These are phyloP conservation scores for Neofusicoccum umdonicola DNA, from an alignment of 2,329 filamentous ascomycete species.

Conservation along the genomic window DNA sequence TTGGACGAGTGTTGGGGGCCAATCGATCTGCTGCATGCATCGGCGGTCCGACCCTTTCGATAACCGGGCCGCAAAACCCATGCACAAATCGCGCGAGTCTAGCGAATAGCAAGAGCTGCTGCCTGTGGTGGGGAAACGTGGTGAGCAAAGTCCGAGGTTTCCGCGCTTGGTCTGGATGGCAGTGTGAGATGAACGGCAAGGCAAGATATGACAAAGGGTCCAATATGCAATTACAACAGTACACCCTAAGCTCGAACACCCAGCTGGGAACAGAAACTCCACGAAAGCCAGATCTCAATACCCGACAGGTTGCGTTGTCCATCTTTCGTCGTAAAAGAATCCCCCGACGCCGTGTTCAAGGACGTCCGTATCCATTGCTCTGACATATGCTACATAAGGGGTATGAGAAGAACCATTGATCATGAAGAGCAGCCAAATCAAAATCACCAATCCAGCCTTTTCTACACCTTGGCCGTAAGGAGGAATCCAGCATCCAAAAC, in stretches of 20 bases:
- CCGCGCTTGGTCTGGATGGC: too few species aligned
- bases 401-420: conserved; percentile 11
- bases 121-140: too few species aligned
- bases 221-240: too few species aligned
- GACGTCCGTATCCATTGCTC: conserved; percentile 11
- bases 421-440: conserved; percentile 5
- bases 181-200: too few species aligned
- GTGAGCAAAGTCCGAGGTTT: too few species aligned
- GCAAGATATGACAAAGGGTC: too few species aligned
- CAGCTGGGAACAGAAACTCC: not conserved
- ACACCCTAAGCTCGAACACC: too few species aligned
- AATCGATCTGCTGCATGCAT: not conserved
- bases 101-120: too few species aligned
- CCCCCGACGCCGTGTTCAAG: not conserved
- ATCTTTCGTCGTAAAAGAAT: not conserved
- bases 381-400: conserved; percentile 15
- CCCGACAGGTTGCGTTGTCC: not conserved
- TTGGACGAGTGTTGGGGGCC: not conserved
- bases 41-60: not conserved
- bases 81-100: not conserved
- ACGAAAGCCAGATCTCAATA: too few species aligned
- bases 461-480: conserved; percentile 6
- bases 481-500: conserved; percentile 8
- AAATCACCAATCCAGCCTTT: not conserved
- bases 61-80: not conserved